phyloP scores from a whole-genome alignment of 2,329 filamentous ascomycete species.

The Colletotrichum magnum region DNA sequence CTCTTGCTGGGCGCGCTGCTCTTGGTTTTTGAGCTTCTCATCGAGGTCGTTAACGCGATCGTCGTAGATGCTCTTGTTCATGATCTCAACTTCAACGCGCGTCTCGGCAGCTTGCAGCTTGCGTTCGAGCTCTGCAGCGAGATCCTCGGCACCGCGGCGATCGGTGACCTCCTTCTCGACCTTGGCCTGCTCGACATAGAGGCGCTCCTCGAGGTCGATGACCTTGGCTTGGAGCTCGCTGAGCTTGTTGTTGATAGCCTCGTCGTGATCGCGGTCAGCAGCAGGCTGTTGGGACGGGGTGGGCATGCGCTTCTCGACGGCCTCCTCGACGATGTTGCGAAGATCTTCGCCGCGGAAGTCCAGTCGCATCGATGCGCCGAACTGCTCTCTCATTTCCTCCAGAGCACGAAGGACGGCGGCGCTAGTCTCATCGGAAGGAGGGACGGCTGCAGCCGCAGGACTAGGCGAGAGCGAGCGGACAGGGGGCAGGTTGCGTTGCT shows the following conservation, averaged over 20 bases:
- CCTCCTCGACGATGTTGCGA: slow-evolving; percentile 74
- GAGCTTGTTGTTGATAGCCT: slow-evolving; percentile 67
- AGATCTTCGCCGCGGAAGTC: slow-evolving; percentile 68
- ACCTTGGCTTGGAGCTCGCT: slow-evolving; percentile 73
- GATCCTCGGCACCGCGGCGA: slow-evolving; percentile 68
- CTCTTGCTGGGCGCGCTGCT: slow-evolving; percentile 76
- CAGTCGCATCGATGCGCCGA: slow-evolving; percentile 59
- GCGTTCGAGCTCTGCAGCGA: slow-evolving; percentile 65
- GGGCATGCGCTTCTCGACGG: slow-evolving; percentile 70
- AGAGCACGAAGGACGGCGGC: slow-evolving; percentile 76
- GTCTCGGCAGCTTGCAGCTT: slow-evolving; percentile 71
- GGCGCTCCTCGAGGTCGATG: slow-evolving; percentile 70
- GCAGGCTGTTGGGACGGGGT: slow-evolving; percentile 52
- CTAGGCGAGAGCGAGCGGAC: slow-evolving; percentile 38
- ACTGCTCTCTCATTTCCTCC: slow-evolving; percentile 71
- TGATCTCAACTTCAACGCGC: slow-evolving; percentile 72
- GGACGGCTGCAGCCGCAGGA: slow-evolving; percentile 45
- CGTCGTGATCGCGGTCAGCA: slow-evolving; percentile 49
- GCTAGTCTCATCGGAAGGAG: slow-evolving; percentile 47
- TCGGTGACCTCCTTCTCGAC: slow-evolving; percentile 63
- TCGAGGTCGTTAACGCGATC: slow-evolving; percentile 79
- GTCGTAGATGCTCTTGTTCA: slow-evolving; percentile 71
- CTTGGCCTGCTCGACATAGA: slow-evolving; percentile 63
- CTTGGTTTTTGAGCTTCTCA: slow-evolving; percentile 74
- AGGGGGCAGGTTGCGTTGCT: slow-evolving; percentile 60